Evolutionary conservation across 495 filamentous ascomycete species (phyloP).

Genomic region (Hypoxylon intermedium): DNA sequence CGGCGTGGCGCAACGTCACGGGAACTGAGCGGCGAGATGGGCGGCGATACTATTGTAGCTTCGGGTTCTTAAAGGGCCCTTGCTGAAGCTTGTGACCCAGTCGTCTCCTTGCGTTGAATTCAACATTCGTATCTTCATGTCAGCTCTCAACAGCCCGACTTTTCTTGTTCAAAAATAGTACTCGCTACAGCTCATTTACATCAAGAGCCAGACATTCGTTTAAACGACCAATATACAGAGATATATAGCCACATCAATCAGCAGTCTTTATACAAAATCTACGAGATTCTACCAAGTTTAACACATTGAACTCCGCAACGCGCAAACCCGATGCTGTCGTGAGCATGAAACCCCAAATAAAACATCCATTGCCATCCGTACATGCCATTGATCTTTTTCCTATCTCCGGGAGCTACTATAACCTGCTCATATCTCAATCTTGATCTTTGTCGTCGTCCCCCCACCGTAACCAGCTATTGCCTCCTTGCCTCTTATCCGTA

Average conservation of each 20-base stretch:
- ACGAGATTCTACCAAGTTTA: constrained; percentile 22
- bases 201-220: constrained; percentile 10
- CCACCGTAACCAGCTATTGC: constrained; percentile 41
- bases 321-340: constrained; percentile 38
- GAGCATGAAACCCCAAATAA: constrained; percentile 22
- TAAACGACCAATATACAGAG: not conserved
- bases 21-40: constrained; percentile 62
- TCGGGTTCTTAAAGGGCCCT: constrained; percentile 4
- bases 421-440: no score
- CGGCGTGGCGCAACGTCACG: constrained; percentile 55
- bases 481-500: constrained; percentile 37
- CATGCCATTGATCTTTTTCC: constrained; percentile 41
- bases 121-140: constrained; percentile 30
- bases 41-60: constrained; percentile 53
- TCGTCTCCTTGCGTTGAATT: constrained; percentile 19
- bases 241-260: constrained; percentile 20
- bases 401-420: no score
- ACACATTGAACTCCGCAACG: constrained; percentile 23
- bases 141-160: constrained; percentile 30
- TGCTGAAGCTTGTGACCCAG: not conserved
- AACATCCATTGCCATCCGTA: constrained; percentile 20
- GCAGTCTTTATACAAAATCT: constrained; percentile 13
- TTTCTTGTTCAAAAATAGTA: constrained; percentile 1
- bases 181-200: constrained; percentile 7
- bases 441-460: constrained; percentile 35